These are phyloP conservation scores for Saccharomycopsis synnaedendra DNA, from an alignment of 805 yeast genomes.

Conservation along the genomic window DNA sequence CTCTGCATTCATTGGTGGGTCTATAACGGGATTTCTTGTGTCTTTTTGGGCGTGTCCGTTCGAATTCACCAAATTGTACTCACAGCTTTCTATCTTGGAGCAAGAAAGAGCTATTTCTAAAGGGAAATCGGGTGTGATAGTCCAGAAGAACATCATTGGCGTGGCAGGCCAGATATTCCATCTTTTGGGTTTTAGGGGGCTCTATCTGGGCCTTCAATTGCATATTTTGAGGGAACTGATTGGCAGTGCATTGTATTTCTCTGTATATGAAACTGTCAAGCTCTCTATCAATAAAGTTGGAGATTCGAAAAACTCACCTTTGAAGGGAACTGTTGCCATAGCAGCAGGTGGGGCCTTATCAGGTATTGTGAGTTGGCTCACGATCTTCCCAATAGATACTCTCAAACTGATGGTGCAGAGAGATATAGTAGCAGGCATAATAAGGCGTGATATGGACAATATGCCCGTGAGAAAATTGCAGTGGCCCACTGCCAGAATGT, in stretches of 20 bases:
- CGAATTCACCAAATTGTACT: constrained; percentile 72
- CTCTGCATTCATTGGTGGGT: constrained; percentile 43
- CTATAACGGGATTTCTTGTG: constrained; percentile 52
- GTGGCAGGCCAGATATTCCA: constrained; percentile 12
- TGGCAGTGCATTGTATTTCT: constrained; percentile 64
- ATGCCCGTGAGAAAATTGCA: constrained; percentile 22
- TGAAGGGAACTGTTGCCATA: constrained; percentile 28
- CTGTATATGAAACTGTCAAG: constrained; percentile 66
- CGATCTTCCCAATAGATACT: constrained; percentile 75
- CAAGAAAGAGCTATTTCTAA: constrained; percentile 15
- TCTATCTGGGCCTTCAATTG: constrained; percentile 63
- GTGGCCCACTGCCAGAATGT: constrained; percentile 41
- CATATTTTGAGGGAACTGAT: constrained; percentile 60
- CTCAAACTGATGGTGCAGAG: constrained; percentile 65
- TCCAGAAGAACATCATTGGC: constrained; percentile 46
- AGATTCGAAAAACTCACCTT: constrained; percentile 22
- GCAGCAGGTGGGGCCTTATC: constrained; percentile 71
- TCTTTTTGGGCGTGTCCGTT: constrained; percentile 70
- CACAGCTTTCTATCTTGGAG: constrained; percentile 51
- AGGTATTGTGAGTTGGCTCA: constrained; percentile 65
- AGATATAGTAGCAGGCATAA: constrained; percentile 59
- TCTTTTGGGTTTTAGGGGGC: constrained; percentile 25
- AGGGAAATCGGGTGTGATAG: constrained; percentile 15
- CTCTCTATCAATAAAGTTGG: constrained; percentile 23
- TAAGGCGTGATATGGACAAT: constrained; percentile 36